Base-by-base conservation (phyloP, 2,329 filamentous ascomycete species). In the Pestalotiopsis fici region DNA sequence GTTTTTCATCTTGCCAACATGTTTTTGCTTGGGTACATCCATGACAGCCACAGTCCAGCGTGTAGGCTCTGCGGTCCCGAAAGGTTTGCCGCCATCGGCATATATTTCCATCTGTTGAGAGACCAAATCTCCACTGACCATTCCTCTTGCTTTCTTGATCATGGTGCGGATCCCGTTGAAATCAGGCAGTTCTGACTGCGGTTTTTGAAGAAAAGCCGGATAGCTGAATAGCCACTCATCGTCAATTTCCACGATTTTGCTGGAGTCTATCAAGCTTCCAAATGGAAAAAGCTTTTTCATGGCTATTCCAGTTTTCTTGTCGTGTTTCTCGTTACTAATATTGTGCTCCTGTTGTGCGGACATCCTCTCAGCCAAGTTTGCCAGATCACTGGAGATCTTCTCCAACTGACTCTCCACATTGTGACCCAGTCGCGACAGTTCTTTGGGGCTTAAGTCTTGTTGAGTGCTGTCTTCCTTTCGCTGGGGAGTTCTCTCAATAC, bases 191-290 rank as follows among this genome's bases (percentile, higher is more conserved):
- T n/a, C 4, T 59, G 27, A 5, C 28, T 23, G 27, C 3, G 28
- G 11, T 5, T 47, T 21, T 23, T 5, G 9, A 5, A 64, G 13
- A 35, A 70, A 73, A 3, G 63, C n/a, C 15, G 71, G 70, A 27
- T 70, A 72, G 11, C 68, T 68, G 43, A 69, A 73, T 2, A 73
- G 31, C 71, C 71, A 73, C 28, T 73, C 71, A 2, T 71, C 71
- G 1, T 70, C 67, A 1, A 72, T 23, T 2, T 59, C 57, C 15
- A 57, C 37, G 28, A 72, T 66, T 2, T 59, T 72, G 9, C 35
- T 67, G 1, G 50, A 67, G 47, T 71, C 69, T 6, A 70, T 50
- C 12, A 66, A 43, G 31, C 21, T 57, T 23, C 66, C 65, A 39
- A 65, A 69, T 1, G 67, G 70, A 3, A 63, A 59, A 3, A 25